Conservation (phyloP, 495 filamentous ascomycete genomes). For the Penicillium alfredii region DNA sequence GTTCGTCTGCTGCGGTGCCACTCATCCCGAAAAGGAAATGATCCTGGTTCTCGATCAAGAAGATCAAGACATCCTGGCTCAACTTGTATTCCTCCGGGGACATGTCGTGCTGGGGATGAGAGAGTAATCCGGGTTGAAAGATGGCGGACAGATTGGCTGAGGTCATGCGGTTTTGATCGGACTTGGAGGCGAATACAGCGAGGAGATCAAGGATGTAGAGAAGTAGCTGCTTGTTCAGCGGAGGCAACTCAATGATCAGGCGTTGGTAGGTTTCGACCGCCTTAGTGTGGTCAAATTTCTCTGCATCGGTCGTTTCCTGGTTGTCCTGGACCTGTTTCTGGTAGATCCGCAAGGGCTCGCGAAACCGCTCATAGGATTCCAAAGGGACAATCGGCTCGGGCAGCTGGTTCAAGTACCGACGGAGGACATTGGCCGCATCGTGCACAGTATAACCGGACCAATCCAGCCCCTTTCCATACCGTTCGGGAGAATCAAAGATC, state of each 20-base stretch:
- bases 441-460: constrained; percentile 99
- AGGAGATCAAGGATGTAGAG: constrained; percentile 97
- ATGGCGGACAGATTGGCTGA: constrained; percentile 94
- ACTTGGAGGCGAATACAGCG: constrained; percentile 96
- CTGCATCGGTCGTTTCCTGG: constrained; percentile 21
- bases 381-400: constrained; percentile 93
- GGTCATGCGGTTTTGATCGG: constrained; percentile 94
- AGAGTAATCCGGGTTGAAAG: constrained; percentile 94
- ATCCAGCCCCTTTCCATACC: constrained; percentile 93
- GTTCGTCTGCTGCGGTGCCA: constrained; percentile 81
- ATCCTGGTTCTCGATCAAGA: constrained; percentile 94
- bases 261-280: constrained; percentile 81
- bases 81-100: constrained; percentile 85
- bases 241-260: constrained; percentile 86
- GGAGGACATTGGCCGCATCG: constrained; percentile 94
- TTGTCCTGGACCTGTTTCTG: constrained; percentile 55
- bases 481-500: constrained; percentile 89
- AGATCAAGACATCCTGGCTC: constrained; percentile 95
- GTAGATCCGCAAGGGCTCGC: constrained; percentile 74
- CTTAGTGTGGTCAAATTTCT: constrained; percentile 64
- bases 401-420: constrained; percentile 90
- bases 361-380: constrained; percentile 87
- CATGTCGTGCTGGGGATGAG: constrained; percentile 93
- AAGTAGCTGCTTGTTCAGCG: constrained; percentile 89
- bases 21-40: constrained; percentile 91